Evolutionary conservation across 208 protist species (phyloP), one percentile per base, ranked within the genome.

Genomic region (Strigomonas culicis): DNA sequence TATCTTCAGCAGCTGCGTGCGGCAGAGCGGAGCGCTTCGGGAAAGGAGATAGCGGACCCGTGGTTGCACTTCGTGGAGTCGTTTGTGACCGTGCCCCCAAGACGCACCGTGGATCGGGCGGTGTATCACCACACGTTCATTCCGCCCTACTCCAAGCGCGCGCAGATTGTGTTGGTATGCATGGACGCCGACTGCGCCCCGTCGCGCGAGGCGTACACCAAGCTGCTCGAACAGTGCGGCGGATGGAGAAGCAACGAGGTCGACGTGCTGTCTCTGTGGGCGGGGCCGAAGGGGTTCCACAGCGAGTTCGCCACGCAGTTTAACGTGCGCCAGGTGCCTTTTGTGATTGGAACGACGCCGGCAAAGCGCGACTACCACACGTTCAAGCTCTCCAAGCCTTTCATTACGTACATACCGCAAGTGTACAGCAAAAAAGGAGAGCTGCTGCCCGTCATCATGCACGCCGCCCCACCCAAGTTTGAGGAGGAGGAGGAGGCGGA

Each of bases 121-220:
- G 62, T 70, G 31, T 58, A 17, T 1, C 72, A 47, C 41, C 60
- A 84, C 4, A 41, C 63, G 31, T 49, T 83, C 13, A 39, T 83
- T 17, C 73, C 70, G 1, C 58, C 60, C 32, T 59, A 68, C 11
- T 52, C 52, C 17, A 96, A 91, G 67, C 77, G 87, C n/a, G 79
- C 73, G 13, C 81, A 92, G 43, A 89, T 96, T 70, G 80, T 96
- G 36, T 69, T 96, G 43, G 69, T 96, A 63, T 93, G 84, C 79
- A 66, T 93, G 34, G 90, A 96, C 63, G 30, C 66, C 36, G 83
- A 93, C 56, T 59, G 70, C 4, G 39, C 0, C 36, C 65, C 63
- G 44, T 84, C 85, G 10, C 43, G 52, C 30, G n/a, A 53, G 1
- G 69, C 67, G 57, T 74, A 79, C 58, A 64, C 74, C 19, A 36